Percentiles rank a stretch among this genome's conserved stretches.
These are phyloP conservation scores for Debaryomyces sp. DNA, from an alignment of 1,139 yeast genomes.

Conservation along the genomic window DNA sequence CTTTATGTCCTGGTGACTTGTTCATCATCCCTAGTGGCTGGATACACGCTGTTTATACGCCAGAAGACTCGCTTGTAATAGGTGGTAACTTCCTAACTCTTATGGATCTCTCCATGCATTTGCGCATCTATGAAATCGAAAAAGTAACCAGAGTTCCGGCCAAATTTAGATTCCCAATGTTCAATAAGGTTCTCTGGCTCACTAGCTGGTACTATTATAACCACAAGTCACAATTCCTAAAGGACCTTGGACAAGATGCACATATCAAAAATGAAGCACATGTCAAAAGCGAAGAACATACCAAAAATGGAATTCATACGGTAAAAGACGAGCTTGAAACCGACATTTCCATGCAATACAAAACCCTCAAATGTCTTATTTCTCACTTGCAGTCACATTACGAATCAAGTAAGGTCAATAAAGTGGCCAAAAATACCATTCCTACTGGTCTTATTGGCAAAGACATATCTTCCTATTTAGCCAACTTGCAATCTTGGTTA, in stretches of 20 bases:
- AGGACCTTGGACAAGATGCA: slow-evolving; percentile 20
- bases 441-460: slow-evolving; percentile 30
- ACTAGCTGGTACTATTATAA: slow-evolving; percentile 49
- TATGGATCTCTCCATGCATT: slow-evolving; percentile 62
- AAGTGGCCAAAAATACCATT: slow-evolving; percentile 30
- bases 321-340: too few relatives aligned
- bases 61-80: slow-evolving; percentile 75
- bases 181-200: slow-evolving; percentile 71
- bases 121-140: slow-evolving; percentile 65
- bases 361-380: slow-evolving; percentile 14
- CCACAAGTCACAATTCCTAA: slow-evolving; percentile 24
- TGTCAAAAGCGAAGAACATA: neutral
- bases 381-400: slow-evolving; percentile 27
- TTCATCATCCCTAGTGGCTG: slow-evolving; percentile 91
- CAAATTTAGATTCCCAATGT: slow-evolving; percentile 77
- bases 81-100: slow-evolving; percentile 86
- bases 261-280: neutral
- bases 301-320: too few relatives aligned
- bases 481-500: slow-evolving; percentile 22
- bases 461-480: slow-evolving; percentile 22
- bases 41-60: slow-evolving; percentile 91
- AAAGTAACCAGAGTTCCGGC: slow-evolving; percentile 70
- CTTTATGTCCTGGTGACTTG: slow-evolving; percentile 68
- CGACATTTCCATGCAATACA: neutral
- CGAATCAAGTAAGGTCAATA: slow-evolving; percentile 30